Evolutionary conservation across 2,329 filamentous ascomycete species (phyloP), one percentile per base, ranked within the genome.

Genomic region (Penicillium sp.): DNA sequence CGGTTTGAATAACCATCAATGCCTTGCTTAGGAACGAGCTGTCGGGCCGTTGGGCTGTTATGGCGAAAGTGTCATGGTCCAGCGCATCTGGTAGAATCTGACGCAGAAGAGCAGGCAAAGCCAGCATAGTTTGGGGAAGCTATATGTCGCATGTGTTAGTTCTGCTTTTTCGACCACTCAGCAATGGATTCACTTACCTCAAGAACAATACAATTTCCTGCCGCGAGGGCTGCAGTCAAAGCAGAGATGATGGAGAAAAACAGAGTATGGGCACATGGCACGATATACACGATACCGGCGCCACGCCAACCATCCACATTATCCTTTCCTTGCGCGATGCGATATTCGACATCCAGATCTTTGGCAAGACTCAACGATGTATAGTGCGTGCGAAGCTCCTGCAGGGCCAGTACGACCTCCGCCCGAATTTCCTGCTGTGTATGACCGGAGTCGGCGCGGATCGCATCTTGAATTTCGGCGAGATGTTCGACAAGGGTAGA

Each of bases 191-290:
- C 7, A 52, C 71, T 63, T 57, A 82, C 81, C 71, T 82, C 78
- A 11, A 84, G 46, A 31, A 80, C 71, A 3, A 83, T 73, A 62
- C 80, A 83, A 56, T 82, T 84, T 0, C 82, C 82, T 13, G 80
- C 79, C 1, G 78, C 76, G 29, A 84, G 61, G 8, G 81, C 80
- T 4, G 80, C 76, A 33, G 74, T 75, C 39, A 84, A 50, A 0
- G 80, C 76, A 3, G 69, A 71, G 19, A 83, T 61, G 1, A 76
- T 62, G 0, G 77, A 81, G 59, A 78, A 83, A 57, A 85, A 78
- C 9, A 79, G 68, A 0, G 78, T 83, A 65, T 85, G 78, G 7
- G 58, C 69, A 10, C 73, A 70, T 1, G 82, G 80, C 49, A 80
- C 75, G 50, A 85, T 80, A 45, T 81, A 81, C 1, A 80, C 68